Evolutionary conservation across 2,329 filamentous ascomycete genomes (phyloP).

Genomic region (Colletotrichum sp.): DNA sequence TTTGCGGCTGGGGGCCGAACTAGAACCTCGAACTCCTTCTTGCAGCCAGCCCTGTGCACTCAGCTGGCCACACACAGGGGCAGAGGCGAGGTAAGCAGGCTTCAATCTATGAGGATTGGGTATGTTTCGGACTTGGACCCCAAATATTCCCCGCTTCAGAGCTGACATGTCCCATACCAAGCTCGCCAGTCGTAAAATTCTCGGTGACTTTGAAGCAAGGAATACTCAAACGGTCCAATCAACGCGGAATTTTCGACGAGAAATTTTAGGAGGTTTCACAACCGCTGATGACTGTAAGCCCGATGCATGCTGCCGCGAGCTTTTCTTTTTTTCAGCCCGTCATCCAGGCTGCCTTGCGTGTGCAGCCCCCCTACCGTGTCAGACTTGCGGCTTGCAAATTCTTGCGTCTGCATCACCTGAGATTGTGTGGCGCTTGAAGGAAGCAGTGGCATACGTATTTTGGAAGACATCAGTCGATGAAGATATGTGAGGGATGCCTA

Average conservation of each 20-base stretch:
- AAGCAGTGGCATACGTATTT: not conserved
- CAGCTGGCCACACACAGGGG: not conserved
- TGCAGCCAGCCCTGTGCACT: not conserved
- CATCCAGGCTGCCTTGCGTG: not conserved
- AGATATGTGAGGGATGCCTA: not conserved
- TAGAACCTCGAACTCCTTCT: not conserved
- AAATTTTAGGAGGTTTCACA: not conserved
- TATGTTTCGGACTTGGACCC: not conserved
- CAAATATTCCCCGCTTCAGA: not conserved
- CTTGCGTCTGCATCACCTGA: not conserved
- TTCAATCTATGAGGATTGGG: not conserved
- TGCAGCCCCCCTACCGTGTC: not conserved
- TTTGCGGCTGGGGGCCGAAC: not conserved
- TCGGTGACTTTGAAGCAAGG: not conserved
- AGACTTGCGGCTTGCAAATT: not conserved
- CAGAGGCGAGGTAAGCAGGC: not conserved
- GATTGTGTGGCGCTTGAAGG: not conserved
- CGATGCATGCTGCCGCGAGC: not conserved
- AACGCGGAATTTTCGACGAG: not conserved
- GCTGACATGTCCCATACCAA: not conserved
- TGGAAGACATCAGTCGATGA: not conserved
- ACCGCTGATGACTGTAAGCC: not conserved
- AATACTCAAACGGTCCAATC: not conserved
- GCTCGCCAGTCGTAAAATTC: not conserved
- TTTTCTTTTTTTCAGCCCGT: not conserved